phyloP scores from a whole-genome alignment of 148 eudicot genomes.

The Camellia sinensis region DNA sequence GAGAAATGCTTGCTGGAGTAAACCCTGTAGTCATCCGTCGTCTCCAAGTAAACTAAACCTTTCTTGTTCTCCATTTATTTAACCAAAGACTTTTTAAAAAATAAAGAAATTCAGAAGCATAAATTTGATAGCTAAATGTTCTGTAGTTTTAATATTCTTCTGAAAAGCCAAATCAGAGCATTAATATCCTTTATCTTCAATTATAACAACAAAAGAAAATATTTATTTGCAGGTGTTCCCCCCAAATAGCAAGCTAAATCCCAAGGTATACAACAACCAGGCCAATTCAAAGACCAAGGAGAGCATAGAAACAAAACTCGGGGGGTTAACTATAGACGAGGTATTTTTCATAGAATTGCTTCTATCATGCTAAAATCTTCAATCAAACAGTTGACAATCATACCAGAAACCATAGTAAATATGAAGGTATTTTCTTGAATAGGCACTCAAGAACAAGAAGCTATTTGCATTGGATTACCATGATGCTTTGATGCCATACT shows the following conservation, averaged over 20 bases:
- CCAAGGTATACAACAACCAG: conserved; percentile 51
- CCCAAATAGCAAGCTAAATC: conserved; percentile 69
- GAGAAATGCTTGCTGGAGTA: conserved; percentile 84
- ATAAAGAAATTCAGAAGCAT: conserved; percentile 6
- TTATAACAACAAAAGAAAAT: no score
- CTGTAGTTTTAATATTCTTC: background rate
- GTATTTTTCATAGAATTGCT: conserved; percentile 25
- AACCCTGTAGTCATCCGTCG: conserved; percentile 64
- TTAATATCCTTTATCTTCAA: background rate
- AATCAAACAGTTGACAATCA: background rate
- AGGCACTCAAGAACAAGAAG: conserved; percentile 24
- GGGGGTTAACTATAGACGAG: conserved; percentile 47
- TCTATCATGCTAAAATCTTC: background rate
- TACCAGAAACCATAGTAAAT: no score
- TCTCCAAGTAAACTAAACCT: conserved; percentile 43
- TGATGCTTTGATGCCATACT: conserved; percentile 28
- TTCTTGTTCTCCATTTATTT: background rate
- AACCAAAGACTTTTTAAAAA: background rate
- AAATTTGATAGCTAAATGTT: background rate
- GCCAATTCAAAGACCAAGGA: conserved; percentile 51
- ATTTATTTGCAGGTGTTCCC: conserved; percentile 39
- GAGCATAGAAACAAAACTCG: conserved; percentile 47
- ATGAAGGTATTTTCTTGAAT: background rate
- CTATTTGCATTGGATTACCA: conserved; percentile 30
- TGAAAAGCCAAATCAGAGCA: background rate